Percentiles rank a stretch among this genome's conserved stretches.
Evolutionary conservation across 257 asterid genomes (phyloP).

Genomic region (Pogostemon cablin): DNA sequence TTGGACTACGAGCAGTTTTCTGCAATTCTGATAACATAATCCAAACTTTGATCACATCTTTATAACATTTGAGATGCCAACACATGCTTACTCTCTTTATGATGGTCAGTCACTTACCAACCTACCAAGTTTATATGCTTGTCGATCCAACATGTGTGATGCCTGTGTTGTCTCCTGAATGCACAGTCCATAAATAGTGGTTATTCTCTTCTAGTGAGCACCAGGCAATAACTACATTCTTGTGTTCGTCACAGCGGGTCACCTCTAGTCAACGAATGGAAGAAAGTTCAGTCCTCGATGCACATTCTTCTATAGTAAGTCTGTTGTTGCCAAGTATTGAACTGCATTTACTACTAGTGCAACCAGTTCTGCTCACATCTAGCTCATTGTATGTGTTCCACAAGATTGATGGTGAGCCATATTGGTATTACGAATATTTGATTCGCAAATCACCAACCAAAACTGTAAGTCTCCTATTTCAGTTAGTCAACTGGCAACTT

Average conservation of each 20-base stretch:
- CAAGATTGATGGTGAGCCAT: slow-evolving; percentile 86
- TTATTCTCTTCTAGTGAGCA: neutral
- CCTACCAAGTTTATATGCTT: neutral
- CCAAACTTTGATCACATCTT: neutral
- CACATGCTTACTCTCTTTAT: neutral
- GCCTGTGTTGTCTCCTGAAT: neutral
- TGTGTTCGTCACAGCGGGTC: slow-evolving; percentile 64
- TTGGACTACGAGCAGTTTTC: neutral
- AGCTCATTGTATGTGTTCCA: slow-evolving; percentile 24
- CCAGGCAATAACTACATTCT: slow-evolving; percentile 27
- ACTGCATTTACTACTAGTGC: slow-evolving; percentile 5
- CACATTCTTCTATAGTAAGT: slow-evolving; percentile 87
- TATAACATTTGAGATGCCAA: neutral
- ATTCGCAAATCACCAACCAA: slow-evolving; percentile 91
- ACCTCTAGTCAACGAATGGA: slow-evolving; percentile 83
- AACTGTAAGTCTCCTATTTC: slow-evolving; percentile 49
- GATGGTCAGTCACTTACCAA: too few species aligned
- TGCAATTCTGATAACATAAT: neutral
- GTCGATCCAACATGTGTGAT: neutral
- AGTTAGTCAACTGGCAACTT: slow-evolving; percentile 17
- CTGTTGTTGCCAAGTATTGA: slow-evolving; percentile 17
- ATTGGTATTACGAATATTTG: slow-evolving; percentile 93
- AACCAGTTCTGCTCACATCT: slow-evolving; percentile 24
- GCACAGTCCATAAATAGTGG: neutral
- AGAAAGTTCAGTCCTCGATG: slow-evolving; percentile 92